Evolutionary conservation across 1,139 yeast genomes (phyloP).

Genomic region (Groenewaldozyma sp.): DNA sequence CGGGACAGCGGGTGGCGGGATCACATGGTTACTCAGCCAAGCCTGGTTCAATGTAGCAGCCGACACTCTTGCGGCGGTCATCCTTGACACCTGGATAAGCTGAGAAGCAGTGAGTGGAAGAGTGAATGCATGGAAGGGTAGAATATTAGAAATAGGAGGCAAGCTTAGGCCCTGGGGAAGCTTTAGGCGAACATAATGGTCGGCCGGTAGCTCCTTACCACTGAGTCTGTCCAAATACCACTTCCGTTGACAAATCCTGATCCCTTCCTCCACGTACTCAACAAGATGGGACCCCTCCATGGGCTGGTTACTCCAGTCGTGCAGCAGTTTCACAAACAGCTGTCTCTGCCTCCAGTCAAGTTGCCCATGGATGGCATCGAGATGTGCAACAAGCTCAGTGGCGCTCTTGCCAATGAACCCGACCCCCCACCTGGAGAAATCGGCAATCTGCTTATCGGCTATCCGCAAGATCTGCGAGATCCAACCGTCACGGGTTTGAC

Average conservation of each 20-base stretch:
- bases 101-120: constrained; percentile 24
- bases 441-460: constrained; percentile 22
- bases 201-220: constrained; percentile 9
- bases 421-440: constrained; percentile 24
- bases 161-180: constrained; percentile 24
- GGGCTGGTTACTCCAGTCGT: constrained; percentile 14
- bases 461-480: constrained; percentile 20
- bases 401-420: constrained; percentile 16
- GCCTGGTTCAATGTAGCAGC: constrained; percentile 19
- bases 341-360: constrained; percentile 12
- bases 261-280: constrained; percentile 21
- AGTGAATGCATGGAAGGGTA: constrained; percentile 31
- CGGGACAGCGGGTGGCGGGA: constrained; percentile 27
- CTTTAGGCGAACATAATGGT: constrained; percentile 19
- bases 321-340: constrained; percentile 16
- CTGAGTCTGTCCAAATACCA: constrained; percentile 24
- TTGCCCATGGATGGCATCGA: constrained; percentile 18
- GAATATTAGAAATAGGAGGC: constrained; percentile 26
- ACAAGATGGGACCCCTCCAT: constrained; percentile 26
- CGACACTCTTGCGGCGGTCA: constrained; percentile 26
- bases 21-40: constrained; percentile 16
- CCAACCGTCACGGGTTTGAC: constrained; percentile 24
- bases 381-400: not conserved
- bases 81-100: constrained; percentile 24
- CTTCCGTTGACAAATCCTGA: constrained; percentile 22